Evolutionary conservation across 768 basidiomycete species (phyloP).

Genomic region (Rubroboletus satanas): DNA sequence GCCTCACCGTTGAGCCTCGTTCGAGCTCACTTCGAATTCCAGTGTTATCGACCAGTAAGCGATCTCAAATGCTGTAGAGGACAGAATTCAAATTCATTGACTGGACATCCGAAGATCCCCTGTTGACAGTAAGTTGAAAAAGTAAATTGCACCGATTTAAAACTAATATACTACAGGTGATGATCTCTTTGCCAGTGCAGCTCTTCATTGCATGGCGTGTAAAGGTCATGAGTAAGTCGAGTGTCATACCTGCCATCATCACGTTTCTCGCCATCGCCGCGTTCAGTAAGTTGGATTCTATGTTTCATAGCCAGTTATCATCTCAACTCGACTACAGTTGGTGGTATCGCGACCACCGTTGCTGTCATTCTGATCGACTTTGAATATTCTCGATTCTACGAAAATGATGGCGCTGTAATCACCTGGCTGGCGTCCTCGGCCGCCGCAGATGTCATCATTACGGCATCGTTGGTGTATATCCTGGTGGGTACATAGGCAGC

Average conservation of each 20-base stretch:
- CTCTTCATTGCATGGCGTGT: constrained; percentile 47
- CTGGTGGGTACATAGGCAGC: constrained; percentile 29
- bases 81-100: not conserved
- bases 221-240: constrained; percentile 32
- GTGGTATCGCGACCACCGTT: constrained; percentile 34
- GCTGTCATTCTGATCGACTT: constrained; percentile 27
- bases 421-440: constrained; percentile 43
- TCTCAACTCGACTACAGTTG: constrained; percentile 20
- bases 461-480: constrained; percentile 40
- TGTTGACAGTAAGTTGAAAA: constrained; percentile 36
- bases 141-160: not conserved
- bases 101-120: constrained; percentile 35
- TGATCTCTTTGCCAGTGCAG: constrained; percentile 44
- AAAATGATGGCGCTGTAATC: constrained; percentile 33
- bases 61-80: not conserved
- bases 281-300: constrained; percentile 3
- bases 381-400: constrained; percentile 32
- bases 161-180: constrained; percentile 30
- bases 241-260: constrained; percentile 26
- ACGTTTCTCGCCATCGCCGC: constrained; percentile 1
- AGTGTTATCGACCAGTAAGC: constrained; percentile 16
- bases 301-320: too few relatives aligned
- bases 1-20: constrained; percentile 12
- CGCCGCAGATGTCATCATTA: constrained; percentile 41
- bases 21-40: constrained; percentile 4